Base-by-base conservation (phyloP, 768 basidiomycete genomes). In the Trametes cinnabarina region DNA sequence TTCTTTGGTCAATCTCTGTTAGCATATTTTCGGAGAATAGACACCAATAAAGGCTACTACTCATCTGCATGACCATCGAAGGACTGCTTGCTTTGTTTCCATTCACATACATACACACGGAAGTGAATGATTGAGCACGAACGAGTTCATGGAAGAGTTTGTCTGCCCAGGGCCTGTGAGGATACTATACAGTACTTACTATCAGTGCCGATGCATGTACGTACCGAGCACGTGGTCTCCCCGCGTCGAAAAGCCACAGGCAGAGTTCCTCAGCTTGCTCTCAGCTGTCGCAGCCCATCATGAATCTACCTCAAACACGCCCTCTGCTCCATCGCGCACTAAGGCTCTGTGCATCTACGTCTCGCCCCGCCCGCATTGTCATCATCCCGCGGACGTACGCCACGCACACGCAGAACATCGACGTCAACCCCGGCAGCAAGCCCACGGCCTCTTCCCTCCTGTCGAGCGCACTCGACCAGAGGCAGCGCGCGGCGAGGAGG, bases 401-500 rank as follows among this genome's bases (percentile, higher is more conserved):
- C 28, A 83, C 79, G 0, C 77, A 79, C 46, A 63, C 64, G 40
- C 54, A 55, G 54, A 47, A 57, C 49, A 41, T 43, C 47, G 46
- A 54, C 39, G n/a, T 58, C 22, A 50, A 50, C 41, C 22, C 53
- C 2, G 43, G 37, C 22, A 52, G 54, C 47, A 57, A 51, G 47
- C 71, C 69, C 34, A 69, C 60, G 7, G 44, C 60, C 1, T 49
- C 77, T 41, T 79, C 85, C 23, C 68, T 83, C 14, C 81, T 92
- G 49, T 82, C 84, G 25, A 82, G 85, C 60, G 78, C 87, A 10
- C 77, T 90, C 51, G 83, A 88, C 69, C 82, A 82, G 60, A 83
- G 76, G 66, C 82, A 79, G 55, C 72, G 75, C 30, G 58, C 65
- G 0, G 51, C 71, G 22, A 62, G 69, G 19, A 65, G 77, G 62